phyloP scores from a whole-genome alignment of 2,329 filamentous ascomycete species.

The Leptographium flavum region DNA sequence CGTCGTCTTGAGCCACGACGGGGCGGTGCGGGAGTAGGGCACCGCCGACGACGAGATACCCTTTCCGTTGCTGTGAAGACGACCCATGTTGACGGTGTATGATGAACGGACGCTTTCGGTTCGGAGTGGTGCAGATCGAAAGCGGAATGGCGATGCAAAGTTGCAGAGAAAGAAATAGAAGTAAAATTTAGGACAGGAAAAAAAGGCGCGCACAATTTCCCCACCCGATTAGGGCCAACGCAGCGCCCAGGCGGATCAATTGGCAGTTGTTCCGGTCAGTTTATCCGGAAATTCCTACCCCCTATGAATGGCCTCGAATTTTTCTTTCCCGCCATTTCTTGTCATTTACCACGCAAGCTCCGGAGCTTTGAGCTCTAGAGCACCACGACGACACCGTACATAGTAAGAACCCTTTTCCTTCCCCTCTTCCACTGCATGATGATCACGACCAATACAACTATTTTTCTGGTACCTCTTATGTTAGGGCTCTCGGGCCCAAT shows the following conservation, averaged over 20 bases:
- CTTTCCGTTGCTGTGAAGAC: conserved; percentile 99
- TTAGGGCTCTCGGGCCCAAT: conserved; percentile 57
- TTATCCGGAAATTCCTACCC: neutral
- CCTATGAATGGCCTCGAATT: too few relatives aligned
- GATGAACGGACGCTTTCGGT: conserved; percentile 20
- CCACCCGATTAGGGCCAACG: neutral
- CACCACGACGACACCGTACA: too few relatives aligned
- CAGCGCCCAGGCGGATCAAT: neutral
- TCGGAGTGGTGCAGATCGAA: too few relatives aligned
- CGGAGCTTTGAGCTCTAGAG: too few relatives aligned
- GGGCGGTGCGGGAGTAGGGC: conserved; percentile 88
- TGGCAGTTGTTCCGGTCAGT: neutral
- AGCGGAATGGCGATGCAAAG: neutral
- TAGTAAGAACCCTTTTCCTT: too few relatives aligned
- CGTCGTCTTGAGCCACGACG: conserved; percentile 97
- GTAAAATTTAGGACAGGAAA: neutral
- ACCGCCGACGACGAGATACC: conserved; percentile 92
- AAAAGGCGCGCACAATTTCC: neutral
- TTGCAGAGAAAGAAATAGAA: neutral
- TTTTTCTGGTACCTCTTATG: conserved; percentile 98
- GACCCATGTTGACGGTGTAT: conserved; percentile 62
- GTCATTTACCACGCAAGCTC: too few relatives aligned
- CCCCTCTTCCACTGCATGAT: conserved; percentile 57
- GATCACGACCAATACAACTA: conserved; percentile 46
- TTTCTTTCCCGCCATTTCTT: neutral